Conservation (phyloP, 2,329 filamentous ascomycete genomes). For the Nigrospora oryzae region DNA sequence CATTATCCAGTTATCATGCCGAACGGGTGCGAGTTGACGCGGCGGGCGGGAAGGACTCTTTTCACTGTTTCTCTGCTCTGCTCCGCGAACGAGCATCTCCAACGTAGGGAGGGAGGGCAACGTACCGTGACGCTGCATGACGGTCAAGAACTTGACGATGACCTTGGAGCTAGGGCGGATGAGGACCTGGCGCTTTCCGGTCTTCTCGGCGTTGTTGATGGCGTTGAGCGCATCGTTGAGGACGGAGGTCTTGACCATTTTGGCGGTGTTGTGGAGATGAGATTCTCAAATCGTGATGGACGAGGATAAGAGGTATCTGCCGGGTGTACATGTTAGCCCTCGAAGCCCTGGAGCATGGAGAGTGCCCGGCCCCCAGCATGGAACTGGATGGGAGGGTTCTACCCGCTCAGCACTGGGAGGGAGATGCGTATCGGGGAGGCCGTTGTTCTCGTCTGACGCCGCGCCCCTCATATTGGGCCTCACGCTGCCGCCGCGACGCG, state of each 20-base stretch:
- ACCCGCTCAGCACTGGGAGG: conserved; percentile 57
- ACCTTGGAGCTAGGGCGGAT: conserved; percentile 99
- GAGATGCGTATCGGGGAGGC: conserved; percentile 50
- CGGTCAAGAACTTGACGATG: conserved; percentile 97
- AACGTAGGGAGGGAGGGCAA: conserved; percentile 4
- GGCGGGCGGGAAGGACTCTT: neutral
- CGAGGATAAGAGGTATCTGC: conserved; percentile 58
- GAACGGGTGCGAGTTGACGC: conserved; percentile 38
- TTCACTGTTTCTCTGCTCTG: neutral
- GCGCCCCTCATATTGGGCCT: too few species aligned
- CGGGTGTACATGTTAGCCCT: conserved; percentile 47
- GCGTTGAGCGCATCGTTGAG: conserved; percentile 98
- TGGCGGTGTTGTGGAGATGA: conserved; percentile 55
- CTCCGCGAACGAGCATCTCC: neutral
- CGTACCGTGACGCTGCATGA: conserved; percentile 99
- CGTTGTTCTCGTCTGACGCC: neutral
- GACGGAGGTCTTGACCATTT: conserved; percentile 98
- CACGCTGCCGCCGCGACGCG: too few species aligned
- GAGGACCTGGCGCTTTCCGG: conserved; percentile 97
- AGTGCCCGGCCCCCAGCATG: conserved; percentile 50
- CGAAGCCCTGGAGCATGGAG: conserved; percentile 54
- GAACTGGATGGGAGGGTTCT: conserved; percentile 54
- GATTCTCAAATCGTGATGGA: conserved; percentile 67
- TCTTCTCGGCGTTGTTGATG: conserved; percentile 99
- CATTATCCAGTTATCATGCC: conserved; percentile 99